Evolutionary conservation across 441 rosid genomes (phyloP).

Genomic region (Populus hybrid): DNA sequence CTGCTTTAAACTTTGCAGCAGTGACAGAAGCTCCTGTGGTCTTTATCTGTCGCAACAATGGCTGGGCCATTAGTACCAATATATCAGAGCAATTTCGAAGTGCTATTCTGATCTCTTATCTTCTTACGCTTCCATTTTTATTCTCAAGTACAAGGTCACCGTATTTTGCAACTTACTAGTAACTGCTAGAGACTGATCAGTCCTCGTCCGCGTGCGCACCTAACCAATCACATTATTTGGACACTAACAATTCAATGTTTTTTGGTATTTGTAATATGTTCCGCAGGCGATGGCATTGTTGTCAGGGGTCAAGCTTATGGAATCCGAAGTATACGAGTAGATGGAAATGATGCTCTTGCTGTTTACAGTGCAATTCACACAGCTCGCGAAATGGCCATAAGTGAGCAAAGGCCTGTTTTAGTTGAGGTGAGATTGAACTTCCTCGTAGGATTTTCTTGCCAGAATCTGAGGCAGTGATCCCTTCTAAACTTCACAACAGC

Average conservation of each 20-base stretch:
- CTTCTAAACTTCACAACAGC: background rate
- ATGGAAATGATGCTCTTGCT: constrained; percentile 94
- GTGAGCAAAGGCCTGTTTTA: constrained; percentile 63
- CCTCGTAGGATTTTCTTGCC: constrained; percentile 1
- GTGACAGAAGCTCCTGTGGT: constrained; percentile 82
- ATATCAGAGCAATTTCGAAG: constrained; percentile 86
- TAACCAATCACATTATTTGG: background rate
- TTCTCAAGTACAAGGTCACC: background rate
- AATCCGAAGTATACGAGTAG: constrained; percentile 79
- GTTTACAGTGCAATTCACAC: constrained; percentile 63
- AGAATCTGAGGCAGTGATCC: background rate
- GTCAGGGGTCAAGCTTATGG: constrained; percentile 86
- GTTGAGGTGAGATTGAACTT: constrained; percentile 50
- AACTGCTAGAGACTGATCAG: too few relatives aligned
- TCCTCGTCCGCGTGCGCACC: background rate
- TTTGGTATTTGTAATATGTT: background rate
- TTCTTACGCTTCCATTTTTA: background rate
- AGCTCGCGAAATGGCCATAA: constrained; percentile 72
- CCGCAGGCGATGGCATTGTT: constrained; percentile 80
- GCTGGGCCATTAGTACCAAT: constrained; percentile 97
- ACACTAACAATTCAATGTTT: background rate
- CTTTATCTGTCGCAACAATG: constrained; percentile 89
- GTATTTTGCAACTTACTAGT: background rate
- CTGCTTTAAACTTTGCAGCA: constrained; percentile 83
- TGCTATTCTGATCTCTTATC: constrained; percentile 20